These are phyloP conservation scores for Colletotrichum ledebouriae DNA, from an alignment of 2,329 filamentous ascomycete genomes.

Conservation along the genomic window DNA sequence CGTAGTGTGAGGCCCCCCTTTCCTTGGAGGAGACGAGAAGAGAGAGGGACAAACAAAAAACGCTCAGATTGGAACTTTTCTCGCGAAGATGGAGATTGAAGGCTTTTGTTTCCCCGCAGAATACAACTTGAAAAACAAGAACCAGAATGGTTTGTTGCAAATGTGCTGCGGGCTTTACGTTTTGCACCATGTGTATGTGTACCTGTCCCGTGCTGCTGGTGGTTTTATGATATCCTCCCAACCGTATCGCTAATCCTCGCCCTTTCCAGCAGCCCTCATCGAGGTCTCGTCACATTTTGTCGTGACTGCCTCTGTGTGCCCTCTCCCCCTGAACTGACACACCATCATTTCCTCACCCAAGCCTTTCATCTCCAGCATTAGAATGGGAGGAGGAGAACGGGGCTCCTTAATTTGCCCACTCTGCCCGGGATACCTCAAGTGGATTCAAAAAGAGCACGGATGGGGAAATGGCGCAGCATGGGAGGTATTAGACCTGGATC, in stretches of 20 bases:
- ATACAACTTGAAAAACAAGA: constrained; percentile 9
- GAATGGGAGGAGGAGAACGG: too few species aligned
- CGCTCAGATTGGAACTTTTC: constrained; percentile 38
- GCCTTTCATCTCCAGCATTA: too few species aligned
- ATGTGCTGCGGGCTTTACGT: neutral
- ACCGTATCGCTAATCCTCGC: neutral
- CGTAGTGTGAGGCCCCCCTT: constrained; percentile 9
- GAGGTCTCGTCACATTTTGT: too few species aligned
- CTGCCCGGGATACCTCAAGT: too few species aligned
- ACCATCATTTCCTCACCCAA: too few species aligned
- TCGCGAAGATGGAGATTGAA: constrained; percentile 22
- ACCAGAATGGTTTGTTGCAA: constrained; percentile 17
- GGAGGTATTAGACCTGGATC: constrained; percentile 8
- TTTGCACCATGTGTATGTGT: neutral
- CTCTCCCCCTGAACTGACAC: too few species aligned
- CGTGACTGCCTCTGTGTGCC: too few species aligned
- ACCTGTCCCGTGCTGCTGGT: too few species aligned
- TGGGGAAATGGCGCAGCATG: constrained; percentile 14
- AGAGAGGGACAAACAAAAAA: too few species aligned
- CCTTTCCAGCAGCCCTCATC: neutral
- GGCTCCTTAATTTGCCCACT: too few species aligned
- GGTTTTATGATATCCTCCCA: too few species aligned
- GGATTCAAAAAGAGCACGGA: constrained; percentile 12
- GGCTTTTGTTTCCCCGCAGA: constrained; percentile 14
- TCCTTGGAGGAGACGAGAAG: constrained; percentile 24